Conservation (phyloP, 164 flowering plant genomes). For the Umbilicus rupestris region DNA sequence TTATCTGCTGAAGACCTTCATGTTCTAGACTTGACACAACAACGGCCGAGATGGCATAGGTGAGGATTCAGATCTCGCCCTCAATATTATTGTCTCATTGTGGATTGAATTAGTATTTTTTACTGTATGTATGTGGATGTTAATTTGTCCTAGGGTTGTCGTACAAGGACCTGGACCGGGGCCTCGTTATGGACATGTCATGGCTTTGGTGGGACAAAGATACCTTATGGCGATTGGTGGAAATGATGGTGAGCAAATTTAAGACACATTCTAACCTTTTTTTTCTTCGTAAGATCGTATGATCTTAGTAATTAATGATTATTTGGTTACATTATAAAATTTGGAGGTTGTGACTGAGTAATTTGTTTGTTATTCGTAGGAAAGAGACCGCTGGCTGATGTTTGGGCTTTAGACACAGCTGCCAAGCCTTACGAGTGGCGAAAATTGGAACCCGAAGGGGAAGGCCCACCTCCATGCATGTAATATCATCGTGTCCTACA, state of each 20-base stretch:
- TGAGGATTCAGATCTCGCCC: conserved; percentile 14
- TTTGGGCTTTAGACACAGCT: conserved; percentile 99
- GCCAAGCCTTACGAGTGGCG: conserved; percentile 99
- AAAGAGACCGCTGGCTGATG: conserved; percentile 96
- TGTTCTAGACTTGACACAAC: conserved; percentile 96
- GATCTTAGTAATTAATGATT: conserved; percentile 5
- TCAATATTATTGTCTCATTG: not conserved
- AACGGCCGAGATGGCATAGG: conserved; percentile 99
- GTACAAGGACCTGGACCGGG: conserved; percentile 99
- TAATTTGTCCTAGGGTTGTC: conserved; percentile 55
- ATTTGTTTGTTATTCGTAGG: conserved; percentile 34
- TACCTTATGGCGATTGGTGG: conserved; percentile 99
- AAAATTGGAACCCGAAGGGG: conserved; percentile 99
- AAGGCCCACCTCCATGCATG: conserved; percentile 99
- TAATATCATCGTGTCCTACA: conserved; percentile 16
- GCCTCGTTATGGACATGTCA: conserved; percentile 98
- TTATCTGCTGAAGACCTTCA: conserved; percentile 99
- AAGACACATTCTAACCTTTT: not conserved
- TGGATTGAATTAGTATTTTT: not conserved
- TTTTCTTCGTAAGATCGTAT: not conserved
- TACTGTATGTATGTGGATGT: conserved; percentile 3
- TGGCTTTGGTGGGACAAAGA: conserved; percentile 98
- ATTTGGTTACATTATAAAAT: not conserved
- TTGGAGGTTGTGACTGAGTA: not conserved
- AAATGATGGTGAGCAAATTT: conserved; percentile 66